Base-by-base conservation (phyloP, 2,329 filamentous ascomycete species). In the Acrocalymma vagum region DNA sequence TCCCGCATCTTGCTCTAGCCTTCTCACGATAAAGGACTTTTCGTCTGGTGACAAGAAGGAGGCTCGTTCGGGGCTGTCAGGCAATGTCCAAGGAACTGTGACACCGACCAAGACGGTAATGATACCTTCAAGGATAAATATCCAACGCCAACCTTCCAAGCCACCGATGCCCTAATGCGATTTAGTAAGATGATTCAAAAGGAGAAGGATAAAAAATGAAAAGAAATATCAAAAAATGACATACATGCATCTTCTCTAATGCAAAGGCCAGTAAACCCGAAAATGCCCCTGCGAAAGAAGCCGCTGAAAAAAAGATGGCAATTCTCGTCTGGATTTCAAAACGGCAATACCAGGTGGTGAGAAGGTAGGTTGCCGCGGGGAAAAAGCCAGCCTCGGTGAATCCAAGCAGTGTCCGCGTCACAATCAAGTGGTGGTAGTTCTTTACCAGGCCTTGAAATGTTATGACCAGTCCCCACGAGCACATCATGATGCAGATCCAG, bases 401-500 rank as follows among this genome's bases (percentile, higher is more conserved):
- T 11, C 58, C 65, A 27, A 63, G 41, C 29, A 60, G 32, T 36
- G 54, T 51, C 29, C 66, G 47, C 28, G 62, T 69, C 3, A 66
- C 51, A 2, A 60, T 56, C 49, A 69, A 62, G n/a, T 50, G 45
- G 13, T 43, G 40, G 61, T 61, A 69, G 31, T 55, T 55, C 16
- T 64, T 55, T 5, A 59, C 56, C 36, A 67, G 70, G 1, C 61
- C 64, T 61, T 69, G 48, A 2, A 50, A 53, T 5, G 56, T 26
- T 38, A 61, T 60, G 2, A 58, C 50, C 3, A 35, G 27, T 11
- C 58, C 51, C 53, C 53, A 62, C 45, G 9, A 62, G 45, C 1
- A 43, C 44, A 31, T 50, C 43, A 80, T 79, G 84, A 95, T 93
- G 60, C 92, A 92, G 9, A 62, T 41, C 5, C 53, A 36, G n/a